A percentile compares a stretch with the other conserved stretches of the same genome.
Conservation (phyloP, 2,329 filamentous ascomycete species). For the Lecanicillium sp. region DNA sequence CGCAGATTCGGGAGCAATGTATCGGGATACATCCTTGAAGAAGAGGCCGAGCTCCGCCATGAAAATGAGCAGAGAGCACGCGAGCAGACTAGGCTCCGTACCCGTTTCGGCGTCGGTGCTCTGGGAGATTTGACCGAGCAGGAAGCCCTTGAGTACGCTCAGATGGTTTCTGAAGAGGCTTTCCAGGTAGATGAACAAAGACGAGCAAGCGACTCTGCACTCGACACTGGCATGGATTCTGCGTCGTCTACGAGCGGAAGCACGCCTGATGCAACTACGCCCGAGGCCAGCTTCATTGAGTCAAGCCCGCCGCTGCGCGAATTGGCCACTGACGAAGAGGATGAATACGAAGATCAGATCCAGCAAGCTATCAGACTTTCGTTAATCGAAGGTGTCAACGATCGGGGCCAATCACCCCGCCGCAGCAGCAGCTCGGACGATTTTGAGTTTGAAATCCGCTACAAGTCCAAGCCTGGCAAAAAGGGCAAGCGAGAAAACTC, state of each 20-base stretch:
- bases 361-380: slow-evolving; percentile 56
- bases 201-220: slow-evolving; percentile 42
- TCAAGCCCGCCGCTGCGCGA: slow-evolving; percentile 22
- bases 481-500: slow-evolving; percentile 27
- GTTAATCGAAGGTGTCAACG: slow-evolving; percentile 46
- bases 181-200: slow-evolving; percentile 41
- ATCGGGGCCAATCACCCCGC: slow-evolving; percentile 34
- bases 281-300: slow-evolving; percentile 44
- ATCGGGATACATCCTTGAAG: slow-evolving; percentile 77
- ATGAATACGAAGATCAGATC: slow-evolving; percentile 52
- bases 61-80: slow-evolving; percentile 60
- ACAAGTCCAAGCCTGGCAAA: slow-evolving; percentile 33
- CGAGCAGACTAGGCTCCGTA: slow-evolving; percentile 62
- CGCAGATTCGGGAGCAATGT: slow-evolving; percentile 58
- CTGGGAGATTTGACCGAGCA: slow-evolving; percentile 59
- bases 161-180: slow-evolving; percentile 57
- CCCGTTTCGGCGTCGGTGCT: slow-evolving; percentile 72
- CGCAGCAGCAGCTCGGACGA: slow-evolving; percentile 36
- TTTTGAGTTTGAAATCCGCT: slow-evolving; percentile 39
- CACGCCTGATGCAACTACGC: slow-evolving; percentile 41
- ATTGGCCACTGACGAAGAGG: slow-evolving; percentile 27
- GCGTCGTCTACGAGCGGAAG: slow-evolving; percentile 33
- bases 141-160: slow-evolving; percentile 55
- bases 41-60: slow-evolving; percentile 68
- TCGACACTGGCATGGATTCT: slow-evolving; percentile 35